phyloP scores from a whole-genome alignment of 148 eudicot species.

The Persicaria tinctoria region DNA sequence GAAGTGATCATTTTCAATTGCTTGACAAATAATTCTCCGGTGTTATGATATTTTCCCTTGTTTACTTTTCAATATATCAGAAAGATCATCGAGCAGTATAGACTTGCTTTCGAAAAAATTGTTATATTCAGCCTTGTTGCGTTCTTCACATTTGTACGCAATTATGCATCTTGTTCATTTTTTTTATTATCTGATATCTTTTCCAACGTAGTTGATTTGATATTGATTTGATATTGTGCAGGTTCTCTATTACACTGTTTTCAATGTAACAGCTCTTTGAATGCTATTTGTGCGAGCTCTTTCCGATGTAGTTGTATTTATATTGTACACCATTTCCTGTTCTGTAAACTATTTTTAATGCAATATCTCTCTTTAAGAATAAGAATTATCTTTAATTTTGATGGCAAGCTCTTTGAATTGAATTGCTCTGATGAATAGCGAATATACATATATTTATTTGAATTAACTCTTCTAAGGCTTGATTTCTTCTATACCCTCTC shows the following conservation, averaged over 20 bases:
- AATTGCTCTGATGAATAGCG: background rate
- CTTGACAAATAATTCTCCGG: background rate
- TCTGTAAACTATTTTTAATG: background rate
- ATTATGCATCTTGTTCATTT: background rate
- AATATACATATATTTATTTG: background rate
- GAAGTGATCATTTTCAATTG: background rate
- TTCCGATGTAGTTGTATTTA: too few species aligned
- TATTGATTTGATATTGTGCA: background rate
- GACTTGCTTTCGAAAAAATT: background rate
- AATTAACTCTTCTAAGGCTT: background rate
- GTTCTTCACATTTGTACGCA: background rate
- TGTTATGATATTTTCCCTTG: background rate
- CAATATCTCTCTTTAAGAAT: slow-evolving; percentile 4
- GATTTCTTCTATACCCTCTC: background rate
- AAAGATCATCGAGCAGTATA: background rate
- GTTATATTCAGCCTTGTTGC: background rate
- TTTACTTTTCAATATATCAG: background rate
- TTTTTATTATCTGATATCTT: background rate
- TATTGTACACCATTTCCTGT: background rate
- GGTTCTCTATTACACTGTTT: background rate
- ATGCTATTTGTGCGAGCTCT: too few species aligned
- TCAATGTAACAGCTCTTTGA: too few species aligned
- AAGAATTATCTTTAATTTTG: background rate
- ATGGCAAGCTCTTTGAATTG: background rate
- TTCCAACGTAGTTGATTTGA: background rate